phyloP scores from a whole-genome alignment of 371 early-diverging fungal species.

The Blyttiomyces sp. region DNA sequence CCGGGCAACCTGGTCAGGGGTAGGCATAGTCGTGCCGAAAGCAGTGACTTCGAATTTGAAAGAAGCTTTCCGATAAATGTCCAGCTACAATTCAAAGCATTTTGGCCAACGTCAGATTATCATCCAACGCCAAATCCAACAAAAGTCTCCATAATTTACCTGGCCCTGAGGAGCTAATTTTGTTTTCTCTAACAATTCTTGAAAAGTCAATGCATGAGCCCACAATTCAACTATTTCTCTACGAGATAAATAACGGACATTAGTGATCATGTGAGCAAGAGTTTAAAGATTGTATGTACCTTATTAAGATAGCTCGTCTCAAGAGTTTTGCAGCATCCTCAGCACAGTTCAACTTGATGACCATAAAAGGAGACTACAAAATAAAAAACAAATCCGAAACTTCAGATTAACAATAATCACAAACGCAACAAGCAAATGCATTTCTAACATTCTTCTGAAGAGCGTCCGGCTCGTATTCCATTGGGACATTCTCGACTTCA shows the following conservation, averaged over 20 bases:
- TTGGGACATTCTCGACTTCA: conserved; percentile 53
- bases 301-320: conserved; percentile 80
- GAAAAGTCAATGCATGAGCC: conserved; percentile 65
- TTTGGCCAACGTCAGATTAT: neutral
- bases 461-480: conserved; percentile 20
- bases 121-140: neutral
- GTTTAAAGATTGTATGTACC: conserved; percentile 38
- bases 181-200: conserved; percentile 58
- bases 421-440: neutral
- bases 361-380: conserved; percentile 70
- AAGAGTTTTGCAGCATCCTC: conserved; percentile 73
- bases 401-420: neutral
- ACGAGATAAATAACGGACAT: neutral
- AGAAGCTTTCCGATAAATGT: conserved; percentile 54
- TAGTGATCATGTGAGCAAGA: neutral
- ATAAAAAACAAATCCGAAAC: neutral
- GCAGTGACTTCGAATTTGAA: conserved; percentile 82
- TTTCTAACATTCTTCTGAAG: conserved; percentile 41
- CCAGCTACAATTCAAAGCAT: conserved; percentile 28
- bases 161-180: conserved; percentile 26
- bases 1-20: conserved; percentile 65
- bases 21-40: conserved; percentile 68
- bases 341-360: conserved; percentile 65
- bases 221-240: conserved; percentile 78
- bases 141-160: neutral